Base-by-base conservation (phyloP, 805 yeast species). In the Candida ovalis region DNA sequence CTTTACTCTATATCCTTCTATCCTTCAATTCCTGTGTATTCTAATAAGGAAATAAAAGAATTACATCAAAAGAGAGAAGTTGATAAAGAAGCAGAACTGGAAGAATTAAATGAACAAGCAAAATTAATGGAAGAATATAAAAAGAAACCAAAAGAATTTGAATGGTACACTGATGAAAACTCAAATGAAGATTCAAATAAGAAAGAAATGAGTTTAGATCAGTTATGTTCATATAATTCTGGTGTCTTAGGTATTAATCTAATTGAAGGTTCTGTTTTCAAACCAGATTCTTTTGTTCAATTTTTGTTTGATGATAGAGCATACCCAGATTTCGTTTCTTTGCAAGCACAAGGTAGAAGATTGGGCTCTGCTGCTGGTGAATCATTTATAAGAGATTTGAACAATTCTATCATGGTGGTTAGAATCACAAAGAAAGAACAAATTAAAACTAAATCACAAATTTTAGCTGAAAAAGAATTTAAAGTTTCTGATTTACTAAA, bases 381-480 rank as follows among this genome's bases (percentile, higher is more conserved):
- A 50, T 78, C 78, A 0, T 86, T 86, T 55, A 72, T 87, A 43
- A 78, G 95, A 64, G 94, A 87, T 62, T 73, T 87, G 57, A 76
- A 77, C 38, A 74, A 85, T 61, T 83, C 90, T 33, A 71, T 66
- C 42, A 53, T 80, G 39, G 66, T 80, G 33, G 68, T 87, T 53
- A 74, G 92, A 62, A 61, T 82, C n/a, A 66, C 86, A 1, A 77
- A 75, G 47, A 76, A 71, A 45, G 74, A 72, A 18, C 72, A 73
- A 30, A 81, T 79, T 13, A 72, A 66, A 25, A 69, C 68, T 21
- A 64, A 67, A 9, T 73, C 73, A 40, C 82, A 84, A 35, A 60
- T 87, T 25, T 49, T 80, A 19, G 69, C 72, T 4, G 88, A 83
- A 56, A 69, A 70, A 47, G 62, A 69, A 5, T 74, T 73, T 49